Evolutionary conservation across 2,329 filamentous ascomycete genomes (phyloP).

Genomic region (Cladophialophora immunda): DNA sequence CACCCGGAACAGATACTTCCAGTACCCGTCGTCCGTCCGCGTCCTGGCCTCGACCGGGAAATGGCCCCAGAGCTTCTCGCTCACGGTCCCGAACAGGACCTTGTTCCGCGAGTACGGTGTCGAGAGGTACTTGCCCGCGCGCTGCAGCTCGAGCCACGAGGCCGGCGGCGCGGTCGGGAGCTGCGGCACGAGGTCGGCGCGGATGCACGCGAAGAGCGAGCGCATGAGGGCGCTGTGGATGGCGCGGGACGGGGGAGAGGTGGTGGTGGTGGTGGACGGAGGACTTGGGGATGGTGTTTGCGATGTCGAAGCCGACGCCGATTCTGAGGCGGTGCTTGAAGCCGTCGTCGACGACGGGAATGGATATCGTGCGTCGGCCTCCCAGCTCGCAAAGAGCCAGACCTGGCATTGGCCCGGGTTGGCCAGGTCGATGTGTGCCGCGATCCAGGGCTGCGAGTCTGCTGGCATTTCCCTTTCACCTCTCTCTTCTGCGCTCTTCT

Average conservation of each 20-base stretch:
- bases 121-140: slow-evolving; percentile 38
- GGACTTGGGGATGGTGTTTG: background rate
- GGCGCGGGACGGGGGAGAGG: too few relatives aligned
- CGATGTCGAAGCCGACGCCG: background rate
- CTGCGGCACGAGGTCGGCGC: slow-evolving; percentile 24
- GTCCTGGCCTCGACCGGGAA: slow-evolving; percentile 39
- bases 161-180: slow-evolving; percentile 27
- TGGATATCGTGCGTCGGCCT: slow-evolving; percentile 37
- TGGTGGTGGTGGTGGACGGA: background rate
- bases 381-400: slow-evolving; percentile 52
- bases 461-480: background rate
- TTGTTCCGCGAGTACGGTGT: slow-evolving; percentile 38
- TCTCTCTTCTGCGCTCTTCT: background rate
- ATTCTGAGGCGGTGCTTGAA: background rate
- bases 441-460: slow-evolving; percentile 46
- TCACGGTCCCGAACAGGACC: slow-evolving; percentile 50
- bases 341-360: background rate
- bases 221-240: slow-evolving; percentile 27
- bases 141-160: slow-evolving; percentile 34
- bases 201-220: slow-evolving; percentile 33
- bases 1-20: slow-evolving; percentile 49
- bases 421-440: slow-evolving; percentile 51
- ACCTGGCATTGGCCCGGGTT: slow-evolving; percentile 52
- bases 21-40: slow-evolving; percentile 45
- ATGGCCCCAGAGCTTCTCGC: slow-evolving; percentile 46